These are phyloP conservation scores for Camellia granthamiana DNA, from an alignment of 148 eudicot species.

Conservation along the genomic window DNA sequence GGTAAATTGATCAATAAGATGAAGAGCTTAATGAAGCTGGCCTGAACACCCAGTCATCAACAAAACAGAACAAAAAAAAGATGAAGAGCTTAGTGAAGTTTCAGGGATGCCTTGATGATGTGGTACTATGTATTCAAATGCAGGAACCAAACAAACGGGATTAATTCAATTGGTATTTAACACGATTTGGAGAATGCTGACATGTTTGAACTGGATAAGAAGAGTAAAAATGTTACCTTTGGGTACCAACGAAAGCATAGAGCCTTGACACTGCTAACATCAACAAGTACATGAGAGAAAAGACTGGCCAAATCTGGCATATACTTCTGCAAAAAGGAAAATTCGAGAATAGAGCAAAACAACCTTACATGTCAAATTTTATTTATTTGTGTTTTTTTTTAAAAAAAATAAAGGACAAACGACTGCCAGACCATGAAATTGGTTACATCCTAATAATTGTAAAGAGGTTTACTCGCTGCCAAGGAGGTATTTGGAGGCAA, in stretches of 20 bases:
- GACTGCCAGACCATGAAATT: background rate
- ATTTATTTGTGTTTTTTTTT: no score
- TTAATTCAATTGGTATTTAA: background rate
- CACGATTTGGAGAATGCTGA: background rate
- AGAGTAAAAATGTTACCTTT: slow-evolving; percentile 42
- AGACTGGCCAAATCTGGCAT: slow-evolving; percentile 90
- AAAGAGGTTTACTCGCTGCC: no score
- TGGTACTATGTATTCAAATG: background rate
- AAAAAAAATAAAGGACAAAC: background rate
- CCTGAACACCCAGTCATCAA: no score
- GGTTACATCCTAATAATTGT: background rate
- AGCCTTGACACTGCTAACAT: slow-evolving; percentile 90
- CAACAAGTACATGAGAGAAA: slow-evolving; percentile 80
- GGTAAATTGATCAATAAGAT: background rate
- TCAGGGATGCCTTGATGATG: background rate
- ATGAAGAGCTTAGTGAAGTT: background rate
- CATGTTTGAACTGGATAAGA: background rate
- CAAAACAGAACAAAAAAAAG: no score
- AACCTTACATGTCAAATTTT: background rate
- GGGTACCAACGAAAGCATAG: slow-evolving; percentile 87
- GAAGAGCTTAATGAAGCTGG: background rate
- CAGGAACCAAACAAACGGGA: background rate
- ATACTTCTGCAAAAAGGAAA: slow-evolving; percentile 61
- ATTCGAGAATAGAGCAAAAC: background rate
- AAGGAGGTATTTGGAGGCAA: slow-evolving; percentile 2